Percentiles rank a stretch among this genome's conserved stretches.
These are phyloP conservation scores for Diospyros kaki DNA, from an alignment of 148 eudicot species.

Conservation along the genomic window DNA sequence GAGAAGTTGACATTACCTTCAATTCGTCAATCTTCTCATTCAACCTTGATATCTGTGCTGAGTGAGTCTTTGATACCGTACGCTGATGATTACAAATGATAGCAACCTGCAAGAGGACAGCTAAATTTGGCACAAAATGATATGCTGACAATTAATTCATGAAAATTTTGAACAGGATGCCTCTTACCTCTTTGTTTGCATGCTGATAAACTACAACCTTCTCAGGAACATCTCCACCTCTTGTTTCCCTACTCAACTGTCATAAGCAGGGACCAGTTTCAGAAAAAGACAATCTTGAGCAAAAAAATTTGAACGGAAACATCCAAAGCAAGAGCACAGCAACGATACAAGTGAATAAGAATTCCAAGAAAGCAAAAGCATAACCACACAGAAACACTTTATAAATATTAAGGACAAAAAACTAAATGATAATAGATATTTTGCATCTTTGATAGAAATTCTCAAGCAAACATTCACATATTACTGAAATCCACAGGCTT, in stretches of 20 bases:
- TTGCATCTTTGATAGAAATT: no score
- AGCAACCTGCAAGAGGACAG: conserved; percentile 68
- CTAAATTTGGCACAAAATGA: conserved; percentile 5
- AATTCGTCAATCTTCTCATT: conserved; percentile 68
- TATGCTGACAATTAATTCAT: not conserved
- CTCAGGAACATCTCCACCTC: conserved; percentile 68
- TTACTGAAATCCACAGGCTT: no score
- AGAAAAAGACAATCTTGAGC: not conserved
- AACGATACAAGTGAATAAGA: not conserved
- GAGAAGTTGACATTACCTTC: conserved; percentile 44
- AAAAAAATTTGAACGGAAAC: not conserved
- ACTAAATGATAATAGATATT: no score
- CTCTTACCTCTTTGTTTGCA: conserved; percentile 88
- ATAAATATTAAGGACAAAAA: not conserved
- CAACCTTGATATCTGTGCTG: conserved; percentile 72
- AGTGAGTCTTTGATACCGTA: conserved; percentile 82
- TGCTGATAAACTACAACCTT: conserved; percentile 68
- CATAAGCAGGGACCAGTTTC: conserved; percentile 13
- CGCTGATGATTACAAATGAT: conserved; percentile 99
- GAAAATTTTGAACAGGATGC: conserved; percentile 1
- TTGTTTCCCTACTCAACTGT: conserved; percentile 66
- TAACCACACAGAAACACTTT: not conserved
- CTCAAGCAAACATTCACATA: no score
- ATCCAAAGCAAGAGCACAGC: not conserved
- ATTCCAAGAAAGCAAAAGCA: conserved; percentile 1